Conservation (phyloP, 2,329 filamentous ascomycete species). For the Chalaropsis thielavioides region DNA sequence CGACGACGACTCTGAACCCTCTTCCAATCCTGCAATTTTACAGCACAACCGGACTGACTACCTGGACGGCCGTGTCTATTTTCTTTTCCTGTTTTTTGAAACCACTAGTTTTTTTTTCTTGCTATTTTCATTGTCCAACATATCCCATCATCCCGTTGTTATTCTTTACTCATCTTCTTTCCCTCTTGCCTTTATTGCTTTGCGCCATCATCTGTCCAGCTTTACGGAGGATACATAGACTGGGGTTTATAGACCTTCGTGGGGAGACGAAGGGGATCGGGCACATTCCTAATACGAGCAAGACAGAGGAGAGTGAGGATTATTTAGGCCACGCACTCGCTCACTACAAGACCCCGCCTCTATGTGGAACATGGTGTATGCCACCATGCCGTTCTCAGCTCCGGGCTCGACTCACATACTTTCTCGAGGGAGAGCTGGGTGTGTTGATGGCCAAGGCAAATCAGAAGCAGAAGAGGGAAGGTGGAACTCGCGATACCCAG, state of each 20-base stretch:
- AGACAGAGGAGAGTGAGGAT: background rate
- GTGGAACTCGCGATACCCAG: conserved; percentile 16
- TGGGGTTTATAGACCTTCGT: background rate
- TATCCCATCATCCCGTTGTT: conserved; percentile 1
- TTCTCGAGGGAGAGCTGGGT: background rate
- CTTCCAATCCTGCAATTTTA: conserved; percentile 13
- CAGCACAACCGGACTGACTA: conserved; percentile 9
- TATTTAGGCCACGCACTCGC: background rate
- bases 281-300: background rate
- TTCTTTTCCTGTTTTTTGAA: conserved; percentile 14
- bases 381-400: too few species aligned
- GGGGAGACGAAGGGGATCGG: too few species aligned
- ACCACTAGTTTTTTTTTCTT: background rate
- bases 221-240: background rate
- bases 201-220: background rate
- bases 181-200: background rate
- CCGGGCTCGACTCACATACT: background rate
- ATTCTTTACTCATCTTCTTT: conserved; percentile 1
- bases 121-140: conserved; percentile 4
- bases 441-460: background rate
- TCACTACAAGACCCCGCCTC: too few species aligned
- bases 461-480: background rate
- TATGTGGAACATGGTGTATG: too few species aligned
- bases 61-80: conserved; percentile 8
- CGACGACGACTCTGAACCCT: conserved; percentile 15